Conservation (phyloP, 345 rosid genomes). For the Camelina sativa region DNA sequence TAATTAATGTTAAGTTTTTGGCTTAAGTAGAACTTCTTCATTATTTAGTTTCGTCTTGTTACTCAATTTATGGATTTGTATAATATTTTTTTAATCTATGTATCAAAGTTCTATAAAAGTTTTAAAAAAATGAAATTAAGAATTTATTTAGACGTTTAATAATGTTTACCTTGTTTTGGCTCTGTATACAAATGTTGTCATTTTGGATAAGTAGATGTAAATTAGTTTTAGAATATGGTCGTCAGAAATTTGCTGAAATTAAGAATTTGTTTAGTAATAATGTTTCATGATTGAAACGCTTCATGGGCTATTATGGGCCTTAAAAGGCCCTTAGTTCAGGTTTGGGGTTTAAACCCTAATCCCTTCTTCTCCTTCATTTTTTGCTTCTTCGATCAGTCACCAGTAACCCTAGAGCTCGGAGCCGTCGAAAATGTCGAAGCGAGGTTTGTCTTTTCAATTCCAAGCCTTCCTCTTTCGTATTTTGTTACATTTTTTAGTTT, state of each 20-base stretch:
- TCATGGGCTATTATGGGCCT: slow-evolving; percentile 35
- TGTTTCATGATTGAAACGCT: neutral
- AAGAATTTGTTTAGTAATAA: too few species aligned
- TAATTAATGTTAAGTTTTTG: too few species aligned
- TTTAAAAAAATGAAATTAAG: too few species aligned
- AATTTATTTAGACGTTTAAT: too few species aligned
- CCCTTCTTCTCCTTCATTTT: neutral
- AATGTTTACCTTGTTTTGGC: too few species aligned
- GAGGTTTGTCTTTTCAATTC: slow-evolving; percentile 24
- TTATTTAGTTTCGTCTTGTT: neutral
- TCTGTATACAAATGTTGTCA: too few species aligned
- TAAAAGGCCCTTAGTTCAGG: neutral
- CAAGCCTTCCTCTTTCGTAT: neutral
- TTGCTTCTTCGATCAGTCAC: slow-evolving; percentile 1
- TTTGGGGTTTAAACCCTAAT: neutral
- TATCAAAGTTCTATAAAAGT: neutral
- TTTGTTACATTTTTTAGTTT: neutral
- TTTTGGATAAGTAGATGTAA: neutral
- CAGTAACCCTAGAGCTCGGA: slow-evolving; percentile 22
- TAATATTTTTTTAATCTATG: neutral
- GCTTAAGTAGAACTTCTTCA: too few species aligned
- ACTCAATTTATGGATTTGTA: neutral
- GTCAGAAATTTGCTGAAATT: neutral
- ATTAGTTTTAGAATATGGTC: neutral
- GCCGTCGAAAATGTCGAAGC: slow-evolving; percentile 39